A percentile compares a stretch with the other conserved stretches of the same genome.
Evolutionary conservation across 768 basidiomycete species (phyloP).

Genomic region (Tricholoma flavovirens): DNA sequence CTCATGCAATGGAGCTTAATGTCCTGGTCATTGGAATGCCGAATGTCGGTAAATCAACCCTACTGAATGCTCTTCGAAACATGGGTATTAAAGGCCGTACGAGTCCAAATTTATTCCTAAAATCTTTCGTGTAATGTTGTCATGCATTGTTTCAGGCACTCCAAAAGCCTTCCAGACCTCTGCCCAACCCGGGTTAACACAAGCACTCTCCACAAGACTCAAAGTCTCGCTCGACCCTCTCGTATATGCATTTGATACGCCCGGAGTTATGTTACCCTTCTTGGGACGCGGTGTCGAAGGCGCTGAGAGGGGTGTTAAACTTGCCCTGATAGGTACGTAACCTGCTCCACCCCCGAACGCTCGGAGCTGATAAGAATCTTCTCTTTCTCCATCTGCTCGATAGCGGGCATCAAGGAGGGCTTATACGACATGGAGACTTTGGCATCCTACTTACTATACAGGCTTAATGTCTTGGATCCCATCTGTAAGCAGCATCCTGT

Average conservation of each 20-base stretch:
- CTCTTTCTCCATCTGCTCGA: conserved; percentile 8
- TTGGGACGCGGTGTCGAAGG: conserved; percentile 81
- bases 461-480: conserved; percentile 75
- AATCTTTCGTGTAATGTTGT: conserved; percentile 1
- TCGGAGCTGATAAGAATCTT: conserved; percentile 12
- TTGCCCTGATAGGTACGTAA: conserved; percentile 85
- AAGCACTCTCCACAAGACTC: conserved; percentile 80
- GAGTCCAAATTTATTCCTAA: conserved; percentile 23
- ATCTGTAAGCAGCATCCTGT: conserved; percentile 43
- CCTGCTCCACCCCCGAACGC: conserved; percentile 8
- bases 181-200: conserved; percentile 86
- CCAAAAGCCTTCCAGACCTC: conserved; percentile 90
- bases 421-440: conserved; percentile 82
- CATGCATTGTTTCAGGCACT: conserved; percentile 50
- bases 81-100: conserved; percentile 84
- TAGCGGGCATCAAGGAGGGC: conserved; percentile 93
- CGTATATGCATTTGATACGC: conserved; percentile 93
- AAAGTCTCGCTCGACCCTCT: conserved; percentile 76
- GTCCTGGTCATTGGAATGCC: conserved; percentile 98
- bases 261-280: conserved; percentile 96
- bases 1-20: conserved; percentile 72
- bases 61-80: conserved; percentile 84
- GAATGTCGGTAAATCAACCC: conserved; percentile 94
- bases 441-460: conserved; percentile 81
- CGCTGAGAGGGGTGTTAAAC: conserved; percentile 87